Base-by-base conservation (phyloP, 164 flowering plant genomes). In the Aristolochia fimbriata region DNA sequence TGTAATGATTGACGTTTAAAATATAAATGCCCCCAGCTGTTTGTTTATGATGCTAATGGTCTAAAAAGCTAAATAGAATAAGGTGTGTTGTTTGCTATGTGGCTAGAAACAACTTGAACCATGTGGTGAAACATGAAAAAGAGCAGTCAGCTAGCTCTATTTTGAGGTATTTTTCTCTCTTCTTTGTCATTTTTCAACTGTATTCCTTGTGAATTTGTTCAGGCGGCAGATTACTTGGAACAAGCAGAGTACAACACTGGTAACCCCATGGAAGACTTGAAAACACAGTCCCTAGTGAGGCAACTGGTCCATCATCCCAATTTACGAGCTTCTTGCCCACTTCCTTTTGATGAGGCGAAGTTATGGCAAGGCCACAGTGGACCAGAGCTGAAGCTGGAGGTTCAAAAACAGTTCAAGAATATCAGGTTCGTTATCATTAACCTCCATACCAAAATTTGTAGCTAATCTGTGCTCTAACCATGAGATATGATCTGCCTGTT, bases 261-360 rank as follows among this genome's bases (percentile, higher is more conserved):
- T 24, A 90, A 93, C 62, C 74, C 71, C 21, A 70, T 53, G 21
- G 99, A 90, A 67, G 99, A 93, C 73, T 77, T 90, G 66, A 93
- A 84, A 73, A 76, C 97, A 48, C 78, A 86, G 63, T 88, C 95
- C 62, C 74, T 90, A 68, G 64, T 90, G 73, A 82, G 64, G 47
- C 96, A 90, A 67, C 77, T 90, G 14, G 76, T 93, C 5, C 77
- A 79, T 66, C 74, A 88, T 65, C 83, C 87, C 21, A 78, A 86
- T 73, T 73, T 90, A n/a, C 91, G 80, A 71, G 80, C 86, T 68
- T 88, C 99, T 55, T 93, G 97, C 57, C 97, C 99, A 19, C 65
- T 88, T 56, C 99, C 99, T 51, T 93, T 88, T 74, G 99, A 93
- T 74, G 99, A 93, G 80, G 99, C 93, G 52, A 86, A 88, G 69